Evolutionary conservation across 352 stramenopile genomes (phyloP), one percentile per base, ranked within the genome.

Genomic region (Pythium aquatile): DNA sequence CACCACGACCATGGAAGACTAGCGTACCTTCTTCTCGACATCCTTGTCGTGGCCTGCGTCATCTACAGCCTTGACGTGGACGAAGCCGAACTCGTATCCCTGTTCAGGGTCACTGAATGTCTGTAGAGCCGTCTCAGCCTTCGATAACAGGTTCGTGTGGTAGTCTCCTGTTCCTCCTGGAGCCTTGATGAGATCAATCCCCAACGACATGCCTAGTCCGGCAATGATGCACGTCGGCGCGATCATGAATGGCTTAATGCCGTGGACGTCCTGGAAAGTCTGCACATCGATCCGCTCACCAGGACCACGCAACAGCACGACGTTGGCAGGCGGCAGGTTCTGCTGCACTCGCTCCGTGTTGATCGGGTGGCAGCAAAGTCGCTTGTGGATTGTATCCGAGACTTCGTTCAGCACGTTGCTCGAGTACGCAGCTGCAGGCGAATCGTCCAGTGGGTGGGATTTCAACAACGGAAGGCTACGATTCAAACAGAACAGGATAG

Each of bases 141-240:
- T 96, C n/a, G 83, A 76, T 6, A 85, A 44, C 30, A 96, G 56
- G 47, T 94, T 89, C 13, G 85, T 88, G 69, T 94, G 87, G 63
- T 96, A 96, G 46, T 96, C 87, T 58, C 87, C 87, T 2, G 87
- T 96, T 1, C 82, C 87, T 0, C 86, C 86, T 35, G 79, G 78
- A 1, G 81, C 87, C 56, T 80, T 81, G 40, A 81, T 68, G 5
- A 96, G 70, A 32, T 93, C 79, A 69, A 96, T 91, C 26, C 80
- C 87, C 30, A 96, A 61, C 14, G 87, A 96, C 83, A 93, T 94
- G 37, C 87, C 87, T 26, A 96, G 68, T 29, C 87, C 87, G 17
- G 87, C 87, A 35, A 96, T 96, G 69, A 96, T 96, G 59, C 87
- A 96, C 16, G 87, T 96, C 2, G 87, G 87, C 14, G 87, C 87